phyloP scores from a whole-genome alignment of 176 grass and related monocot genomes.

The Ananas comosus region DNA sequence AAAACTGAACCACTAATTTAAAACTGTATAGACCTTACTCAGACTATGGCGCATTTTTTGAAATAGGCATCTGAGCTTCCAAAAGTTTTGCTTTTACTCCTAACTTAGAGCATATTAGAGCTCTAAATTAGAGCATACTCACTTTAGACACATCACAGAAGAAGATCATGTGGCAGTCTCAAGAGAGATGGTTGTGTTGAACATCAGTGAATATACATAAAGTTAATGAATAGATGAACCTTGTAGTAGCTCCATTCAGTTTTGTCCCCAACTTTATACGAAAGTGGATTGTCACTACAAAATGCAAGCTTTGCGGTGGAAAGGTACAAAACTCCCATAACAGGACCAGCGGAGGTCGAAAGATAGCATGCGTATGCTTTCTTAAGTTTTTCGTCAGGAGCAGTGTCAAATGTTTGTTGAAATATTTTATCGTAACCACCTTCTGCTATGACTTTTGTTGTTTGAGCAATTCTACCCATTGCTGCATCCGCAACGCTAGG shows the following conservation, averaged over 20 bases:
- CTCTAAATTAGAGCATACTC: too few species aligned
- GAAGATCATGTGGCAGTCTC: not conserved
- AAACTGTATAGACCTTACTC: too few species aligned
- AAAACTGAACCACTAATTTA: too few species aligned
- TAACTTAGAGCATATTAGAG: too few species aligned
- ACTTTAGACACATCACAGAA: too few species aligned
- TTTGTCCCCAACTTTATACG: constrained; percentile 76
- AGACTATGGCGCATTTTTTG: too few species aligned
- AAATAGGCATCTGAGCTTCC: too few species aligned
- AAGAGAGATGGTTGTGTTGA: not conserved
- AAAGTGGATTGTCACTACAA: constrained; percentile 86
- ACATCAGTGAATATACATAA: not conserved
- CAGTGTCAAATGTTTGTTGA: constrained; percentile 70
- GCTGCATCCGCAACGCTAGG: constrained; percentile 93
- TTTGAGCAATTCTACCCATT: constrained; percentile 83
- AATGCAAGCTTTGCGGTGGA: constrained; percentile 87
- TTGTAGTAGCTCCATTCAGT: constrained; percentile 97
- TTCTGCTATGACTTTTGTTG: constrained; percentile 93
- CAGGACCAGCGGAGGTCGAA: constrained; percentile 89
- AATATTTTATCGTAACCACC: constrained; percentile 98
- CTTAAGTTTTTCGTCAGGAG: constrained; percentile 77
- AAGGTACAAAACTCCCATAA: constrained; percentile 91
- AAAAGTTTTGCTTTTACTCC: too few species aligned
- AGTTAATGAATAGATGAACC: constrained; percentile 36
- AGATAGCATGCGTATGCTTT: constrained; percentile 83